Evolutionary conservation across 164 flowering plant genomes (phyloP), one percentile per base, ranked within the genome.

Genomic region (Vitis cinerea): DNA sequence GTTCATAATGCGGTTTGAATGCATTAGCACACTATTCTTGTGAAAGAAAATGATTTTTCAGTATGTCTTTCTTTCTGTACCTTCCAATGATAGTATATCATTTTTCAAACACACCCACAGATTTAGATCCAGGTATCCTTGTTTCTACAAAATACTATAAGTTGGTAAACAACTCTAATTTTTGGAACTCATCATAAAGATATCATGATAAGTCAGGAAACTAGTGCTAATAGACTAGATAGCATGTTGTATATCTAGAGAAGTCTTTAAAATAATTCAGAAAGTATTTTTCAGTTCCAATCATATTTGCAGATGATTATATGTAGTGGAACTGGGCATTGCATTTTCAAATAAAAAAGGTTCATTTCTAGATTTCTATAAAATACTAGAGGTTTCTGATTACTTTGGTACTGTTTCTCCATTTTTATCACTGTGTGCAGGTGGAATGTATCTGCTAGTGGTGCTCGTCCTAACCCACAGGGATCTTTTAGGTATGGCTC

Each of bases 401-500:
- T 37, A 23, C 27, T 37, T 37, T 6, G 7, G 27, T 23, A 37
- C 58, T 56, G 52, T 16, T 65, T 27, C 13, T 3, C 23, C 7
- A 27, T 50, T 67, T 47, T 64, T n/a, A 12, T 63, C 48, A 12
- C 54, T 4, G 59, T 31, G 11, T 72, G 68, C 85, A 95, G 99
- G 82, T 87, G 88, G 93, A 96, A 96, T 75, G 90, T 88, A 47
- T 72, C 97, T 61, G 97, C 98, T 8, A 86, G 97, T 84, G 99
- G 93, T 72, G 98, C 99, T 61, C 98, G 99, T 4, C 97, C 99
- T 8, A 96, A 96, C 54, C 98, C 98, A 53, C 99, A 96, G 66
- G 99, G 99, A 5, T 93, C 99, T 6, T 96, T 96, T 61, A 82
- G 81, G 75, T 93, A 96, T 71, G 99, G 99, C 16, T 81, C 84